Evolutionary conservation across 257 asterid species (phyloP), one percentile per base, ranked within the genome.

Genomic region (Fraxinus quadrangulata): DNA sequence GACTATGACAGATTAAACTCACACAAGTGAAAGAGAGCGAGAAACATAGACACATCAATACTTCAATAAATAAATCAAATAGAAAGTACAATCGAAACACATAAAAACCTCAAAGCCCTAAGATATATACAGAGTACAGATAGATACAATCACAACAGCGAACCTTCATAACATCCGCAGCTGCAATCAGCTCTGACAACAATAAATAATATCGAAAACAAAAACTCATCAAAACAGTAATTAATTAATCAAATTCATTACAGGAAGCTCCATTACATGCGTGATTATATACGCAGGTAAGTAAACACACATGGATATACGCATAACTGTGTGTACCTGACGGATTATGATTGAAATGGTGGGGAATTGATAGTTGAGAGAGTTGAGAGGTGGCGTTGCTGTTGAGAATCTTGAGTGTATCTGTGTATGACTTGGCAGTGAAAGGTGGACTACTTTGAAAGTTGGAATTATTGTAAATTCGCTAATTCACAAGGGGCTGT

Each of bases 171-270:
- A 10, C 72, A 77, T 24, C 56, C 77, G 56, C 61, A 31, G 74
- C 71, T 16, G 66, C 74, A 31, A 80, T 61, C 74, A 80, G 73
- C 73, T 37, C 17, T 11, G 24, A 1, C 9, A 69, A 56, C 66
- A n/a, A 56, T 56, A 47, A 77, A 33, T 70, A 67, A 67, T 7
- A 49, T 30, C 72, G 34, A n/a, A 19, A 37, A 47, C 12, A n/a
- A n/a, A 56, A 6, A 56, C 66, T 56, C 26, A 4, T n/a, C 10
- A 59, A 67, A 71, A 75, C 51, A 70, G 16, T 34, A 72, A 72
- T 76, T 78, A 26, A 71, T 2, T 49, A 76, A 72, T 72, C 33
- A 37, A 72, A 81, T 76, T 74, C 75, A 36, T 14, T 28, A n/a
- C 26, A 49, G 30, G 23, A 26, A 4, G 16, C 34, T 34, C 21